Conservation (phyloP, 2,329 filamentous ascomycete species). For the Dothideomycetidae sp. region DNA sequence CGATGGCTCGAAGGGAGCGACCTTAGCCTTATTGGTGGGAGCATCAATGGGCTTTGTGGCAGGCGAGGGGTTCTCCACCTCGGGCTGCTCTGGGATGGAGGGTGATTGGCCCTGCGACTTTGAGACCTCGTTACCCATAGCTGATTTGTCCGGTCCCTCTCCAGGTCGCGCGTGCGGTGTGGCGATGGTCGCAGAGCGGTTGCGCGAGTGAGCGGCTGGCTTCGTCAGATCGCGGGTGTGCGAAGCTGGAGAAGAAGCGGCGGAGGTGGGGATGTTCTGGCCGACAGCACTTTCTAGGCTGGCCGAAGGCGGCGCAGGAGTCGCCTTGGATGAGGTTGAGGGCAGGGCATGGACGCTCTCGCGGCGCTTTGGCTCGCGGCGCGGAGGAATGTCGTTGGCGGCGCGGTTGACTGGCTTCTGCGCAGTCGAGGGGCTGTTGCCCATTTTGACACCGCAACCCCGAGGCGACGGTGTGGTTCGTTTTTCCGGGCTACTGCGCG, state of each 20-base stretch:
- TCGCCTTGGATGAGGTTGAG: constrained; percentile 20
- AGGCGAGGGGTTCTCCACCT: constrained; percentile 16
- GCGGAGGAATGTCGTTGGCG: constrained; percentile 13
- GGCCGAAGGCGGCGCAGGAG: constrained; percentile 25
- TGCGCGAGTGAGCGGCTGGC: constrained; percentile 15
- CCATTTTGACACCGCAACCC: constrained; percentile 30
- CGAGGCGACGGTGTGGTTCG: neutral
- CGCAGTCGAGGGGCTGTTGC: constrained; percentile 31
- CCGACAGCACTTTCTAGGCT: constrained; percentile 22
- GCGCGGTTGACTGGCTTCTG: constrained; percentile 10
- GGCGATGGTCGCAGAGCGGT: constrained; percentile 18
- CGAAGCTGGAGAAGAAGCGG: constrained; percentile 9
- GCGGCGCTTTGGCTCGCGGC: constrained; percentile 22
- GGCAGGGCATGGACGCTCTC: constrained; percentile 28
- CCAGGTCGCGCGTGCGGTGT: constrained; percentile 22
- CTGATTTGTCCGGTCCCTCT: constrained; percentile 3
- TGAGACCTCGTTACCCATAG: constrained; percentile 9
- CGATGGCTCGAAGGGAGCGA: constrained; percentile 14
- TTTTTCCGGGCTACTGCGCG: neutral
- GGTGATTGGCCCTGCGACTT: constrained; percentile 8
- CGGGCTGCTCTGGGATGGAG: constrained; percentile 5
- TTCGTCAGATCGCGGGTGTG: constrained; percentile 8
- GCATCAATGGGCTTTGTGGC: constrained; percentile 28
- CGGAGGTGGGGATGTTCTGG: neutral
- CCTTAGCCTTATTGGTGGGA: constrained; percentile 16